Percentiles rank a stretch among this genome's conserved stretches.
phyloP scores from a whole-genome alignment of 345 rosid genomes.

The Trapa incisa region DNA sequence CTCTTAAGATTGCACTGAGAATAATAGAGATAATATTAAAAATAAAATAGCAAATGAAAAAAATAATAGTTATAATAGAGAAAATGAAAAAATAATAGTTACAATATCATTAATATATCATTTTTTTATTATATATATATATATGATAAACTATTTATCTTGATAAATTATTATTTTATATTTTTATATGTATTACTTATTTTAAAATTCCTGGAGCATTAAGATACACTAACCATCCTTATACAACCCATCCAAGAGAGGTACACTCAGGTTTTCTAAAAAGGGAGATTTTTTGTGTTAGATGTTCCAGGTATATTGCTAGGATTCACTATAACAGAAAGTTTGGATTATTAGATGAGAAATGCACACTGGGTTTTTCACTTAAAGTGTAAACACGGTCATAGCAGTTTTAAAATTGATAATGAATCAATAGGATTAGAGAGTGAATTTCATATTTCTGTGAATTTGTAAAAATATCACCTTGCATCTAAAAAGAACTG shows the following conservation, averaged over 20 bases:
- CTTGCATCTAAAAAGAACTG: not conserved
- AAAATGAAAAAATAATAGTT: too few species aligned
- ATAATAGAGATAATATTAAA: too few species aligned
- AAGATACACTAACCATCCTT: conserved; percentile 85
- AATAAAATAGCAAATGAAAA: too few species aligned
- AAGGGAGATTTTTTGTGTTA: not conserved
- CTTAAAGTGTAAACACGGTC: not conserved
- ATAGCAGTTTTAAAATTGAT: not conserved
- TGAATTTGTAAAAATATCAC: not conserved
- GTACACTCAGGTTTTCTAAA: conserved; percentile 14
- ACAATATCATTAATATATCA: too few species aligned
- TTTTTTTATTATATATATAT: too few species aligned
- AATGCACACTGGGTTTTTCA: not conserved
- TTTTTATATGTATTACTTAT: too few species aligned
- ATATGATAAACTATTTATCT: too few species aligned
- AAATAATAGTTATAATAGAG: too few species aligned
- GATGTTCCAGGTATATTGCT: too few species aligned
- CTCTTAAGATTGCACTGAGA: too few species aligned
- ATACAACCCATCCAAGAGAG: conserved; percentile 80
- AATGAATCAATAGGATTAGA: not conserved
- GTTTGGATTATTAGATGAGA: not conserved
- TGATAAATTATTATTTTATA: too few species aligned
- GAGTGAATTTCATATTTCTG: not conserved
- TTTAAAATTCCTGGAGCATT: conserved; percentile 44
- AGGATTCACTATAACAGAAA: too few species aligned